Evolutionary conservation across 495 filamentous ascomycete genomes (phyloP), one percentile per base, ranked within the genome.

Genomic region (Penicillium ucsense): DNA sequence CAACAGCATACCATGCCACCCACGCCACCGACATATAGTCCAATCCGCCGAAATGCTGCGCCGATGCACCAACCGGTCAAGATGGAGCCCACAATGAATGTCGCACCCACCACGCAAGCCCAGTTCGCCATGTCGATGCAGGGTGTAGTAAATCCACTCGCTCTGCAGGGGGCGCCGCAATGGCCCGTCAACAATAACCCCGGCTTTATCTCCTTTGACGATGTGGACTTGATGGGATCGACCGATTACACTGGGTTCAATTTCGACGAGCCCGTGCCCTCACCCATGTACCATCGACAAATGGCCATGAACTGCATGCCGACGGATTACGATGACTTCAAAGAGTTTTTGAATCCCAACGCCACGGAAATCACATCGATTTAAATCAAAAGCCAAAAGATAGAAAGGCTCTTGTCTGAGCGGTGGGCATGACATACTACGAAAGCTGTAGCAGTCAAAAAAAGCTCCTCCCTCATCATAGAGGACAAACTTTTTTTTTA

Each of bases 261-360:
- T 2, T 73, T 67, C 41, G 67, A 73, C 8, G 67, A 73, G 2
- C 54, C 51, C 20, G 57, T 65, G 4, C 35, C 62, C 0, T 68
- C 67, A n/a, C 67, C 66, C 1, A 65, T 69, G 62, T 71, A 68
- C 47, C 62, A 53, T 47, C 64, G 66, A 6, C 62, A 60, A 35
- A 56, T 69, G 38, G 56, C 67, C 5, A 62, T 72, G 57, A 67
- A 63, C 27, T 73, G 70, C 49, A 46, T 71, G 46, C 51, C 62
- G n/a, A 51, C 60, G 3, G 66, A 71, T 43, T 70, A 65, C 46
- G 68, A 72, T 29, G 69, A 70, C 48, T 66, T 72, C 45, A 70
- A 64, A 38, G 67, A 73, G 50, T 73, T 65, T 46, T 47, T 73
- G 12, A 72, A 72, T 49, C 61, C 67, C 4, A 72, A 67, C 46